A percentile compares a stretch with the other conserved stretches of the same genome.
These are phyloP conservation scores for Ganoderma leucocontextum DNA, from an alignment of 1,284 basidiomycete genomes.

Conservation along the genomic window DNA sequence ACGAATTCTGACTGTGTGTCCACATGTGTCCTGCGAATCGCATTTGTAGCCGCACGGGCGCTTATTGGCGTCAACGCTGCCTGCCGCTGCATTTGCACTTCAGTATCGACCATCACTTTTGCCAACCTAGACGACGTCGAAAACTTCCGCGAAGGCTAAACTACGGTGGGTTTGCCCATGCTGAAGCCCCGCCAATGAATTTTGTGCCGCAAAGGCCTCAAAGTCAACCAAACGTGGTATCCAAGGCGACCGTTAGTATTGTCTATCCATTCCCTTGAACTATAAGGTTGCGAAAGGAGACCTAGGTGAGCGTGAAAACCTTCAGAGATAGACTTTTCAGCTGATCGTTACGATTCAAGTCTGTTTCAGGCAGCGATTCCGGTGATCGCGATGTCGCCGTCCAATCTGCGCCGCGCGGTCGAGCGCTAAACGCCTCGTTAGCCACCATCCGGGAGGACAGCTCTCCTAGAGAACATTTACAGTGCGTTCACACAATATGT, in stretches of 20 bases:
- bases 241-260: not conserved
- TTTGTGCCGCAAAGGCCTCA: not conserved
- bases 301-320: not conserved
- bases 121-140: not conserved
- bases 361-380: not conserved
- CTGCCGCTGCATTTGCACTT: not conserved
- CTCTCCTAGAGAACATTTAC: not conserved
- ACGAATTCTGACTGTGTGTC: not conserved
- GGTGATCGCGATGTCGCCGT: not conserved
- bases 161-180: not conserved
- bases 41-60: not conserved
- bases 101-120: not conserved
- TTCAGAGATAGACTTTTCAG: too few relatives aligned
- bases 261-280: not conserved
- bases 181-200: not conserved
- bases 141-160: not conserved
- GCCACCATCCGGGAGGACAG: not conserved
- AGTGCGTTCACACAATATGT: not conserved
- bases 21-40: constrained; percentile 1
- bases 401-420: not conserved
- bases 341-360: not conserved
- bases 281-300: not conserved
- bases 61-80: not conserved
- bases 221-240: not conserved
- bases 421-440: not conserved